Evolutionary conservation across 164 flowering plant genomes (phyloP).

Genomic region (Aristolochia californica): DNA sequence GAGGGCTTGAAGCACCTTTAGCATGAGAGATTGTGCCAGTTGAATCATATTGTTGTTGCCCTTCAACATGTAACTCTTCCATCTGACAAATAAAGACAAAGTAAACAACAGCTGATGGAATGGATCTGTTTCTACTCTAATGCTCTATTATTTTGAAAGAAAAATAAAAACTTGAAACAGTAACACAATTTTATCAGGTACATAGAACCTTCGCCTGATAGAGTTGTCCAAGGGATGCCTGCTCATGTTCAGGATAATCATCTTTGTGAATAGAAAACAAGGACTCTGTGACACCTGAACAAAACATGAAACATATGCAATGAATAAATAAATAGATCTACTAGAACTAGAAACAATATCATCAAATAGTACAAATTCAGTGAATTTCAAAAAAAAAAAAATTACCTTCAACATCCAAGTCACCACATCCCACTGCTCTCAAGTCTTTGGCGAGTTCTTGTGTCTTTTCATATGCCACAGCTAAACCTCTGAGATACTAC

Average conservation of each 20-base stretch:
- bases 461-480: slow-evolving; percentile 95
- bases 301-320: background rate
- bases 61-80: slow-evolving; percentile 89
- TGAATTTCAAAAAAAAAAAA: background rate
- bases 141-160: background rate
- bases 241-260: slow-evolving; percentile 92
- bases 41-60: slow-evolving; percentile 58
- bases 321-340: background rate
- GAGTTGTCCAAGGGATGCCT: slow-evolving; percentile 78
- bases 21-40: slow-evolving; percentile 81
- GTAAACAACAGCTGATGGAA: background rate
- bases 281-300: slow-evolving; percentile 83
- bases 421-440: slow-evolving; percentile 92
- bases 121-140: too few relatives aligned
- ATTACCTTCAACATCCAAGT: slow-evolving; percentile 93
- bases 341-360: background rate
- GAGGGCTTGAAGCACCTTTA: slow-evolving; percentile 68
- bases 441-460: slow-evolving; percentile 89
- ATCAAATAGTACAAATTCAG: background rate
- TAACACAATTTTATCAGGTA: background rate
- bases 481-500: slow-evolving; percentile 95
- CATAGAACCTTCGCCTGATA: slow-evolving; percentile 71
- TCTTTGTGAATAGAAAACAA: slow-evolving; percentile 79
- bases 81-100: slow-evolving; percentile 31
- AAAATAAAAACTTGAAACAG: slow-evolving; percentile 2